phyloP scores from a whole-genome alignment of 2,329 filamentous ascomycete genomes.

The Neodidymelliopsis sp. region DNA sequence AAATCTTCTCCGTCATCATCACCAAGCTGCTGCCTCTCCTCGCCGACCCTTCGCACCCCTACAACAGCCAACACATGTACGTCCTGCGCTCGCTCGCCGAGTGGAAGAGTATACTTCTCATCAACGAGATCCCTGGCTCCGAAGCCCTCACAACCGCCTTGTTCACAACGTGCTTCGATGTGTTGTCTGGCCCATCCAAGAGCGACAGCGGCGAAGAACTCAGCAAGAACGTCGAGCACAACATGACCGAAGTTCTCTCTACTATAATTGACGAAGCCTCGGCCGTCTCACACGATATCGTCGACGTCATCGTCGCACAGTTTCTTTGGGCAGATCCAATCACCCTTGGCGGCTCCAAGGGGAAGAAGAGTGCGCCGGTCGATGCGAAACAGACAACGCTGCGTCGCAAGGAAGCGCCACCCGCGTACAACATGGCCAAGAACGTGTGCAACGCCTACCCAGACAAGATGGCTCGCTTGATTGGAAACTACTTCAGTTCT shows the following conservation, averaged over 20 bases:
- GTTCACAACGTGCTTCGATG: slow-evolving; percentile 91
- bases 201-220: slow-evolving; percentile 79
- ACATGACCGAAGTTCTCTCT: slow-evolving; percentile 85
- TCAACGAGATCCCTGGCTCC: slow-evolving; percentile 84
- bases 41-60: slow-evolving; percentile 84
- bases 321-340: slow-evolving; percentile 87
- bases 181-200: slow-evolving; percentile 80
- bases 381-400: slow-evolving; percentile 84
- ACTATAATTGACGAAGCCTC: slow-evolving; percentile 86
- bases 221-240: slow-evolving; percentile 91
- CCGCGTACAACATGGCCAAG: slow-evolving; percentile 96
- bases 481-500: slow-evolving; percentile 96
- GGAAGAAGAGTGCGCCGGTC: slow-evolving; percentile 60
- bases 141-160: slow-evolving; percentile 76
- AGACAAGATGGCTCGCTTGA: slow-evolving; percentile 93
- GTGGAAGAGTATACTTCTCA: slow-evolving; percentile 91
- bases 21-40: slow-evolving; percentile 83
- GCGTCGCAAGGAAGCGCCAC: slow-evolving; percentile 84
- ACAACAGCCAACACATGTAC: slow-evolving; percentile 92
- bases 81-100: slow-evolving; percentile 88
- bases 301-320: slow-evolving; percentile 94
- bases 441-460: slow-evolving; percentile 87
- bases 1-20: slow-evolving; percentile 91
- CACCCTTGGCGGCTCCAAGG: slow-evolving; percentile 55
- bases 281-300: slow-evolving; percentile 78